phyloP scores from a whole-genome alignment of 306 rosid genomes.

The Cucurbita pepo region DNA sequence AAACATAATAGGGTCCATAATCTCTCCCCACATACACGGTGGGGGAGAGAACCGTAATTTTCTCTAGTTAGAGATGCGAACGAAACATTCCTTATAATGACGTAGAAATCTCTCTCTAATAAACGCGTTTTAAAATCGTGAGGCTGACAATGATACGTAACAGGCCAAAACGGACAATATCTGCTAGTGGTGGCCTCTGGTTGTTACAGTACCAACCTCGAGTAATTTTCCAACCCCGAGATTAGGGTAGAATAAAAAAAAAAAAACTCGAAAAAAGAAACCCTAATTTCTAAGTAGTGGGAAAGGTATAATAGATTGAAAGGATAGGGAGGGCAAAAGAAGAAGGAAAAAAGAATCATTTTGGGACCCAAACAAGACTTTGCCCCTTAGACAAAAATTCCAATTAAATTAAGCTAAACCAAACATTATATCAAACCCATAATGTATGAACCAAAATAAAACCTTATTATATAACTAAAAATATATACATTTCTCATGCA shows the following conservation, averaged over 20 bases:
- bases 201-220: too few relatives aligned
- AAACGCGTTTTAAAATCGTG: too few relatives aligned
- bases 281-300: neutral
- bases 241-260: too few relatives aligned
- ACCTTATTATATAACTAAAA: neutral
- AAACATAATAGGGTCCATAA: neutral
- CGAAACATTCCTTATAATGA: too few relatives aligned
- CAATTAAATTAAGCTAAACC: neutral
- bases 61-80: too few relatives aligned
- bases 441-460: constrained; percentile 19
- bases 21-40: neutral
- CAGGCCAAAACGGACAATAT: too few relatives aligned
- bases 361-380: constrained; percentile 62
- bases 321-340: neutral
- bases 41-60: neutral
- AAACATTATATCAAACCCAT: constrained; percentile 26
- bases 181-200: too few relatives aligned
- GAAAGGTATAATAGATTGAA: neutral
- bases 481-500: constrained; percentile 29
- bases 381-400: constrained; percentile 26
- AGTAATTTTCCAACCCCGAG: too few relatives aligned
- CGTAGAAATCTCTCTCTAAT: too few relatives aligned
- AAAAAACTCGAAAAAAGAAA: neutral
- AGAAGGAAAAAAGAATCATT: constrained; percentile 41
- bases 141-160: too few relatives aligned